Evolutionary conservation across 192 early-diverging fungal genomes (phyloP).

Genomic region (Spizellomyces sp.): DNA sequence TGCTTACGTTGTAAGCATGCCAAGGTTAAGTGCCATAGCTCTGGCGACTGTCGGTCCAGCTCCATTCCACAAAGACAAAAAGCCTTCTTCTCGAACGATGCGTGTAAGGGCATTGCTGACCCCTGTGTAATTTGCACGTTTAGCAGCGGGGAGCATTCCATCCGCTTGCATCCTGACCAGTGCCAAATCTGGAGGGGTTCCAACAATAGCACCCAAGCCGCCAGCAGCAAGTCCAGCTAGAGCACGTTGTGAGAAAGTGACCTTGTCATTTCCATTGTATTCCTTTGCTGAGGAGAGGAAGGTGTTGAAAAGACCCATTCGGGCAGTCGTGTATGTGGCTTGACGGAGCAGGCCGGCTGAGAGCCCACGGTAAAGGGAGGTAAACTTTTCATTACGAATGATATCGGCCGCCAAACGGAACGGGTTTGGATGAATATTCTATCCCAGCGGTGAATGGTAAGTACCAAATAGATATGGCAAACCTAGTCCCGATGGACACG

Average conservation of each 20-base stretch:
- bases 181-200: conserved; percentile 49
- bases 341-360: conserved; percentile 58
- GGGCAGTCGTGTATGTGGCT: conserved; percentile 58
- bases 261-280: conserved; percentile 32
- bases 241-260: conserved; percentile 46
- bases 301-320: conserved; percentile 58
- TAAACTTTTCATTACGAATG: conserved; percentile 33
- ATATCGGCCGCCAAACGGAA: conserved; percentile 36
- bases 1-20: conserved; percentile 52
- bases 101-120: conserved; percentile 46
- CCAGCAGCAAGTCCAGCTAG: conserved; percentile 49
- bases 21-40: conserved; percentile 55
- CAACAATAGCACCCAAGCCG: conserved; percentile 48
- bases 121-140: conserved; percentile 48
- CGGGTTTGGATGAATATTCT: conserved; percentile 36
- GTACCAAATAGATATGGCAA: background rate
- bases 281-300: conserved; percentile 39
- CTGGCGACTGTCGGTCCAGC: conserved; percentile 50
- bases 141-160: conserved; percentile 40
- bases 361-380: conserved; percentile 50
- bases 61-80: conserved; percentile 50
- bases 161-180: conserved; percentile 53
- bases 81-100: conserved; percentile 47
- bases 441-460: background rate
- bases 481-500: background rate